Evolutionary conservation across 2,329 filamentous ascomycete genomes (phyloP).

Genomic region (Penicillium expansum): DNA sequence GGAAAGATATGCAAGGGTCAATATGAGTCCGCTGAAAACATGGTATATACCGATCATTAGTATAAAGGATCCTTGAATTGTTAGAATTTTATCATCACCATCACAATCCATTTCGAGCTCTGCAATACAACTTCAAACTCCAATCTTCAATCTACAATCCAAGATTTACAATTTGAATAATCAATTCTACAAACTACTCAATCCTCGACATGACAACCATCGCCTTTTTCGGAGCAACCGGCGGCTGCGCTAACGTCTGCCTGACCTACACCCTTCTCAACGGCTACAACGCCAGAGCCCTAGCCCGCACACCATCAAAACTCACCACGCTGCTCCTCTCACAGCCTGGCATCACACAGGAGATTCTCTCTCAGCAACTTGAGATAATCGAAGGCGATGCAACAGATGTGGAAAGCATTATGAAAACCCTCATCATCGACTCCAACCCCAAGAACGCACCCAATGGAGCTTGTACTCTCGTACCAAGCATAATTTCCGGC

Average conservation of each 20-base stretch:
- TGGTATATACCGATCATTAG: background rate
- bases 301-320: constrained; percentile 52
- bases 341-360: constrained; percentile 39
- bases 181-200: background rate
- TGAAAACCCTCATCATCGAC: constrained; percentile 30
- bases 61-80: background rate
- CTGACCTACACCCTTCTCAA: constrained; percentile 46
- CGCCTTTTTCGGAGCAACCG: constrained; percentile 55
- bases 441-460: constrained; percentile 10
- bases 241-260: constrained; percentile 46
- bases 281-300: constrained; percentile 46
- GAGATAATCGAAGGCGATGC: constrained; percentile 50
- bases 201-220: constrained; percentile 31
- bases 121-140: background rate
- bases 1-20: background rate
- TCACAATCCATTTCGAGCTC: background rate
- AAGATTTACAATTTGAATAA: background rate
- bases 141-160: background rate
- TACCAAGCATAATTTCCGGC: constrained; percentile 49
- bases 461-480: constrained; percentile 23
- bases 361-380: constrained; percentile 41
- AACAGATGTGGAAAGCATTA: constrained; percentile 42
- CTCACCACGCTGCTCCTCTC: constrained; percentile 42
- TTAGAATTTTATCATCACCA: background rate
- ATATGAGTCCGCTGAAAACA: background rate